Percentiles rank a stretch among this genome's conserved stretches.
Conservation (phyloP, 495 filamentous ascomycete genomes). For the Daldinia caldariorum region DNA sequence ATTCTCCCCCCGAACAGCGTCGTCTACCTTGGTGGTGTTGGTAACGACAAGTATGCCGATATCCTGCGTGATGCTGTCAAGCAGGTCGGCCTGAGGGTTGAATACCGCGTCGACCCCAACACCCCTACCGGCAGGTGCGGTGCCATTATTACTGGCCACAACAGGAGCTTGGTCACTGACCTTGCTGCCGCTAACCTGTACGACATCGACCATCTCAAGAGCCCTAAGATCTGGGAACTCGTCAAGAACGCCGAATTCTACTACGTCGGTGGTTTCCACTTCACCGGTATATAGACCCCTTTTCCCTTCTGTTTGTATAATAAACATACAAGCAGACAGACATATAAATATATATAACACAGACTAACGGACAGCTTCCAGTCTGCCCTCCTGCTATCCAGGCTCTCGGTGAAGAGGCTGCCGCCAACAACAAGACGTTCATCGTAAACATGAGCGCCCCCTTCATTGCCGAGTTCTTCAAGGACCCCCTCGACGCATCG, state of each 20-base stretch:
- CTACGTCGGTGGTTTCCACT: constrained; percentile 90
- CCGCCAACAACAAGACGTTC: constrained; percentile 87
- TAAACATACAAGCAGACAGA: not conserved
- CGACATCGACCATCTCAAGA: constrained; percentile 91
- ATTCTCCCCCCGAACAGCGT: constrained; percentile 86
- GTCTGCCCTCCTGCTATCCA: constrained; percentile 90
- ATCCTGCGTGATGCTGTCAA: constrained; percentile 80
- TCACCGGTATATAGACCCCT: constrained; percentile 51
- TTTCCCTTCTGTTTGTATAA: not conserved
- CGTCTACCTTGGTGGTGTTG: constrained; percentile 92
- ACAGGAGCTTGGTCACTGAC: constrained; percentile 94
- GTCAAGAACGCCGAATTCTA: constrained; percentile 87
- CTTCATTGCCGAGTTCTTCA: constrained; percentile 98
- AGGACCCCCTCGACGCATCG: constrained; percentile 86
- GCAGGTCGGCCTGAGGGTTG: constrained; percentile 85
- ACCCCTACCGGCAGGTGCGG: constrained; percentile 91
- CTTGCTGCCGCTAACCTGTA: constrained; percentile 97
- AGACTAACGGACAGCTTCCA: constrained; percentile 49
- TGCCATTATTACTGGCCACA: constrained; percentile 94
- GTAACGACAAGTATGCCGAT: constrained; percentile 89
- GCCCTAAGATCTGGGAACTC: constrained; percentile 86
- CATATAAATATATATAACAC: too few relatives aligned
- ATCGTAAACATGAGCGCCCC: constrained; percentile 90
- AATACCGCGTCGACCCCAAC: constrained; percentile 88
- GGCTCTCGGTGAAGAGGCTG: constrained; percentile 89